Base-by-base conservation (phyloP, 2,329 filamentous ascomycete genomes). In the Cladosporium phlei region DNA sequence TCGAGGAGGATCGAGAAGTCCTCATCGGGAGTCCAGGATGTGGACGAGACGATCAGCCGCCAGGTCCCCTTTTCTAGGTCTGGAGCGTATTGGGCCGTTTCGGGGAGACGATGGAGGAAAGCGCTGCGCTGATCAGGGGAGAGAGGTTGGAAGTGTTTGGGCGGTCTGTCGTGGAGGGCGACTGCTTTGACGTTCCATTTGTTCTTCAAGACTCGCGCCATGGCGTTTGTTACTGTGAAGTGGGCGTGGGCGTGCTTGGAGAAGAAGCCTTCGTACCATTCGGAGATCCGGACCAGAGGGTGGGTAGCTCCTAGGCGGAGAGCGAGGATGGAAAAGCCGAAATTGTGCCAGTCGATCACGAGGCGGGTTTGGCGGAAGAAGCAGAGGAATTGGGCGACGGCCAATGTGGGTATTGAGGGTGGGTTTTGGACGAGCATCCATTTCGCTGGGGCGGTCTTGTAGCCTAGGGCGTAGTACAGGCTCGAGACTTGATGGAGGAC, bases 341-440 rank as follows among this genome's bases (percentile, higher is more conserved):
- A 97, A 68, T 98, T 98, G 72, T 98, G 93, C 93, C 93, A 98
- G 71, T 98, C 93, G 46, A 97, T 86, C 51, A 97, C 76, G 3
- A 98, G 77, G 47, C 80, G 79, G 29, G 87, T 95, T 56, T 87
- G 84, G 39, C 93, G 83, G 40, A 95, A 66, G 56, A 82, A 78
- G 59, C 86, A 87, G 38, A 88, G 75, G 3, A 90, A 52, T 17
- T 83, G 74, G 12, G 88, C 85, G 28, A 96, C 73, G 42, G 84
- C 79, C 17, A 98, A 78, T 0, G 89, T 95, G 0, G 93, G 93
- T 49, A 97, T 95, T 0, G 91, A 93, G 1, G 93, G 93, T 5
- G 93, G 93, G 58, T 97, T 98, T 76, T 96, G 67, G 17, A 96
- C 85, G 7, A 97, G 77, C 63, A 96, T 83, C 86, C 87, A 96